phyloP scores from a whole-genome alignment of 2,329 filamentous ascomycete genomes.

The Fulvia fulva region DNA sequence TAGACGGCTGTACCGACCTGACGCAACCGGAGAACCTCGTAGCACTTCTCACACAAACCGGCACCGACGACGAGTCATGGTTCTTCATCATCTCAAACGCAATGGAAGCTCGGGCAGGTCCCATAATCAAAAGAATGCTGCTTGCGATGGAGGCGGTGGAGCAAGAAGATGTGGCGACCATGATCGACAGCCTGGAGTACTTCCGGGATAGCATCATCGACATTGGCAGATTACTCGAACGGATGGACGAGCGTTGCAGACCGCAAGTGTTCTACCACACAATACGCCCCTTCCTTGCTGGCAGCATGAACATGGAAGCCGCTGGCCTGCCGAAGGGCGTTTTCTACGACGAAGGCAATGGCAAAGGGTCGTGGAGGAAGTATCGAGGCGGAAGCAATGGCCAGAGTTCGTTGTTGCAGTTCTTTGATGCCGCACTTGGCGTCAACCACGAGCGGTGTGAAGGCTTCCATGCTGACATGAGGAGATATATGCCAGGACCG shows the following conservation, averaged over 20 bases:
- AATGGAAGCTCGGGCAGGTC: conserved; percentile 50
- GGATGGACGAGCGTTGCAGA: conserved; percentile 50
- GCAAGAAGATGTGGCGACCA: conserved; percentile 34
- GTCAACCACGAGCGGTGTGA: conserved; percentile 41
- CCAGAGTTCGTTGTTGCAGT: conserved; percentile 53
- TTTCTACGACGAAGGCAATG: conserved; percentile 50
- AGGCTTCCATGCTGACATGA: conserved; percentile 42
- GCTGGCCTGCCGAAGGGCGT: conserved; percentile 50
- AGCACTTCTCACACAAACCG: conserved; percentile 83
- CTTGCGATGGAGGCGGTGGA: conserved; percentile 46
- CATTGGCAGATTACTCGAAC: conserved; percentile 40
- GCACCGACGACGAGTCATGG: conserved; percentile 93
- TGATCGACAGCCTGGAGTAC: conserved; percentile 39
- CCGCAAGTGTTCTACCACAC: conserved; percentile 51
- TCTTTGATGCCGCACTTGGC: conserved; percentile 51
- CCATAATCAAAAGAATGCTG: conserved; percentile 44
- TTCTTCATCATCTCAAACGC: conserved; percentile 52
- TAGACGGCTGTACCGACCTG: conserved; percentile 69
- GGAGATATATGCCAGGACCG: conserved; percentile 52
- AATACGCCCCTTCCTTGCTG: conserved; percentile 50
- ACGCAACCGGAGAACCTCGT: conserved; percentile 83
- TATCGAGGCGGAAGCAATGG: conserved; percentile 54
- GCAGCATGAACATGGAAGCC: conserved; percentile 52
- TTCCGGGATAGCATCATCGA: conserved; percentile 43
- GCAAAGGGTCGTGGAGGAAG: conserved; percentile 47